These are phyloP conservation scores for Monilinia fructicola DNA, from an alignment of 2,329 filamentous ascomycete species.

Conservation along the genomic window DNA sequence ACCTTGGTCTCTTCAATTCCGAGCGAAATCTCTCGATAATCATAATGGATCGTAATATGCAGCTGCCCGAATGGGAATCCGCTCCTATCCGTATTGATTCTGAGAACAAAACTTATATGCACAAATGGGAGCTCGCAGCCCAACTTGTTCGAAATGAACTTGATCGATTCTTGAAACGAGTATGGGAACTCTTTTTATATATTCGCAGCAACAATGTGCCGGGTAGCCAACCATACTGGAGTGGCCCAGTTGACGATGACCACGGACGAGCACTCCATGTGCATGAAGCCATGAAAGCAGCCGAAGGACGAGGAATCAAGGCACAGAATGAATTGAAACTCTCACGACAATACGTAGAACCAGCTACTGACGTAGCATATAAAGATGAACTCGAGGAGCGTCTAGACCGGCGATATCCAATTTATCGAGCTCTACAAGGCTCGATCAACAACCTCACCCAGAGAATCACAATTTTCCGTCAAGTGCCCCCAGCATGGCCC, in stretches of 20 bases:
- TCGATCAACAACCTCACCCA: constrained; percentile 17
- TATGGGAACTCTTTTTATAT: constrained; percentile 4
- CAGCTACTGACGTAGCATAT: constrained; percentile 1
- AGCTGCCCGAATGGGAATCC: constrained; percentile 11
- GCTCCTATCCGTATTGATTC: constrained; percentile 8
- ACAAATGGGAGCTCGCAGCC: constrained; percentile 17
- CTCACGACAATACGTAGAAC: constrained; percentile 15
- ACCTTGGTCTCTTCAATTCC: constrained; percentile 21
- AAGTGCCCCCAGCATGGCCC: constrained; percentile 20
- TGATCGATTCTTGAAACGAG: constrained; percentile 1
- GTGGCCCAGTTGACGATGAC: constrained; percentile 21
- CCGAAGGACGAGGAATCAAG: constrained; percentile 4
- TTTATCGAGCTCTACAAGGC: constrained; percentile 14
- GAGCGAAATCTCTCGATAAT: constrained; percentile 14
- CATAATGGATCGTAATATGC: constrained; percentile 12
- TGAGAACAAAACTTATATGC: neutral
- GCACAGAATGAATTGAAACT: constrained; percentile 6
- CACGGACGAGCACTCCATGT: constrained; percentile 20
- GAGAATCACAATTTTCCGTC: constrained; percentile 12
- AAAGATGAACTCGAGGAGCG: constrained; percentile 19
- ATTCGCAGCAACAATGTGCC: constrained; percentile 1
- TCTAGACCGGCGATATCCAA: constrained; percentile 16
- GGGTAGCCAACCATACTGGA: constrained; percentile 18
- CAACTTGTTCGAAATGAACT: constrained; percentile 15
- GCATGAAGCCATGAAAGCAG: constrained; percentile 15